phyloP scores from a whole-genome alignment of 225 moss, liverwort and hornwort genomes.

The Climacium dendroides region DNA sequence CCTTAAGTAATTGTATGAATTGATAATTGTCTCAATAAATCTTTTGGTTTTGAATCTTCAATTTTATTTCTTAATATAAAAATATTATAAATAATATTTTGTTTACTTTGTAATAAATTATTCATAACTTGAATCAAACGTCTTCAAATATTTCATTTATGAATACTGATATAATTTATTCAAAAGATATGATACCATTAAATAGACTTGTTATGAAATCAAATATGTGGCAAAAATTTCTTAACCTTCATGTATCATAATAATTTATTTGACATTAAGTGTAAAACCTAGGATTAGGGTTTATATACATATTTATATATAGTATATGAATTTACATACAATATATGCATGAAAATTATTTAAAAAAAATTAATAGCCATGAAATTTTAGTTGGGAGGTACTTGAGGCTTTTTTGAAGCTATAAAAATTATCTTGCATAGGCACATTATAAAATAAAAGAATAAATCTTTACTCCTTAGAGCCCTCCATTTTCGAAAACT shows the following conservation, averaged over 20 bases:
- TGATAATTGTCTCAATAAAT: not conserved
- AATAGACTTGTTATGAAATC: not conserved
- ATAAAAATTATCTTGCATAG: accelerated
- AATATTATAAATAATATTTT: no score
- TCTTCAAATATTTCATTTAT: not conserved
- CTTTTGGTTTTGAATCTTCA: no score
- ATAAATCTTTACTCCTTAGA: accelerated
- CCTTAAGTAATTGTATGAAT: not conserved
- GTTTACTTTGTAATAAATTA: not conserved
- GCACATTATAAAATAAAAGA: not conserved
- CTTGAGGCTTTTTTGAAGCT: not conserved
- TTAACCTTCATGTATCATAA: not conserved
- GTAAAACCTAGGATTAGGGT: not conserved
- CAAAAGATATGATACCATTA: not conserved
- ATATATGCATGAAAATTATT: not conserved
- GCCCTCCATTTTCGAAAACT: not conserved
- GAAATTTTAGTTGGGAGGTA: accelerated
- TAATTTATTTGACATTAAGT: not conserved
- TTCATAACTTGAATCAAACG: not conserved
- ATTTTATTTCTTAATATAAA: not conserved
- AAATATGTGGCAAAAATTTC: not conserved
- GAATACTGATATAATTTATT: no score
- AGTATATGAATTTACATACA: not conserved
- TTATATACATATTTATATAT: not conserved
- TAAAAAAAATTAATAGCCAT: not conserved